Conservation (phyloP, 2,329 filamentous ascomycete genomes). For the Ascocoryne sarcoides region DNA sequence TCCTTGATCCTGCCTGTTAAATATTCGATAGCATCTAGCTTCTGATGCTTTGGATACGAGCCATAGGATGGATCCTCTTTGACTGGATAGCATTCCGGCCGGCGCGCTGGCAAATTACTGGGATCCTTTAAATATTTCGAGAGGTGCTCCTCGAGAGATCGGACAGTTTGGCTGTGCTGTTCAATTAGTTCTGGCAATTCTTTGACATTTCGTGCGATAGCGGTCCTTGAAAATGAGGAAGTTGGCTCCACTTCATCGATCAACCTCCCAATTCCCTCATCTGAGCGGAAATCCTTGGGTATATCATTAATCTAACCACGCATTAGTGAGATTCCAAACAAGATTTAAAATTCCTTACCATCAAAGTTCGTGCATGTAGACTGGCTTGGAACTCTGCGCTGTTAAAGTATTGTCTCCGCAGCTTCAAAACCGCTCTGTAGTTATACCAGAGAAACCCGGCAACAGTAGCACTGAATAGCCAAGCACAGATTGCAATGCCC, state of each 20-base stretch:
- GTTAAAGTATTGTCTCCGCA: slow-evolving; percentile 75
- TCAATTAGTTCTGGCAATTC: slow-evolving; percentile 78
- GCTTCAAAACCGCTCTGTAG: slow-evolving; percentile 61
- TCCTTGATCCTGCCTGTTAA: slow-evolving; percentile 75
- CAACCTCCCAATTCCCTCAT: slow-evolving; percentile 80
- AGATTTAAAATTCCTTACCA: slow-evolving; percentile 38
- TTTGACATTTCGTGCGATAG: slow-evolving; percentile 86
- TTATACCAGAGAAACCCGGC: slow-evolving; percentile 84
- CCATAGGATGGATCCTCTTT: slow-evolving; percentile 66
- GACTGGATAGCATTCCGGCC: slow-evolving; percentile 71
- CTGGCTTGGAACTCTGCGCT: slow-evolving; percentile 82
- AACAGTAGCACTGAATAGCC: slow-evolving; percentile 64
- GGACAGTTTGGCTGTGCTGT: slow-evolving; percentile 72
- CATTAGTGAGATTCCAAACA: slow-evolving; percentile 11
- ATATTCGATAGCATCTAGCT: slow-evolving; percentile 92
- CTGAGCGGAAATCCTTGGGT: slow-evolving; percentile 63
- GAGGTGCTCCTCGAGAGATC: slow-evolving; percentile 71
- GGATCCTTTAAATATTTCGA: slow-evolving; percentile 90
- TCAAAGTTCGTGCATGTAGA: slow-evolving; percentile 65
- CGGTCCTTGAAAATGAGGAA: slow-evolving; percentile 68
- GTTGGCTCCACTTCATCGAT: slow-evolving; percentile 73
- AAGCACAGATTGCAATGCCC: slow-evolving; percentile 51
- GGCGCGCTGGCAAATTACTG: slow-evolving; percentile 62
- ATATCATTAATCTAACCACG: slow-evolving; percentile 67
- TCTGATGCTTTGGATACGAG: slow-evolving; percentile 58